These are phyloP conservation scores for Suhomyces coccinellae DNA, from an alignment of 1,139 yeast genomes.

Conservation along the genomic window DNA sequence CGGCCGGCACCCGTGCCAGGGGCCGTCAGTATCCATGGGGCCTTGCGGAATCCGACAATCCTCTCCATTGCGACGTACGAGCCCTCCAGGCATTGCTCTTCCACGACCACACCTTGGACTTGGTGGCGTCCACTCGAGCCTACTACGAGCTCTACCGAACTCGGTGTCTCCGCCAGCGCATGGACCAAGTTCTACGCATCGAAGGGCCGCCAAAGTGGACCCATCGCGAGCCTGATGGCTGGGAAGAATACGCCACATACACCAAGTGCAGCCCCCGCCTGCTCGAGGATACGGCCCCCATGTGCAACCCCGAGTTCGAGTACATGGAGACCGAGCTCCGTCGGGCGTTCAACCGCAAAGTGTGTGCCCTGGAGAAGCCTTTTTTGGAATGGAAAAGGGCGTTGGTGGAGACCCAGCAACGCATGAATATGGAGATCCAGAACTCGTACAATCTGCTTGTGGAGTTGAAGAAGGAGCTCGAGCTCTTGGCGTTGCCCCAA, in stretches of 20 bases:
- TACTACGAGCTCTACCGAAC: conserved; percentile 58
- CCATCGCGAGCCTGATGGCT: neutral
- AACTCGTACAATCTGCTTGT: conserved; percentile 6
- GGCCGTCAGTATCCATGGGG: conserved; percentile 81
- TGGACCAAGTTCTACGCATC: conserved; percentile 19
- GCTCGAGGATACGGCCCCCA: neutral
- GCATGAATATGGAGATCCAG: conserved; percentile 58
- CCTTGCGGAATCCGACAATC: conserved; percentile 65
- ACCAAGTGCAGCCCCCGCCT: conserved; percentile 38
- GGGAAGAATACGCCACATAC: conserved; percentile 18
- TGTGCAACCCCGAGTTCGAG: neutral
- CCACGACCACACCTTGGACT: conserved; percentile 57
- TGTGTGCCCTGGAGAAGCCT: neutral
- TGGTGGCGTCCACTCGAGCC: conserved; percentile 55
- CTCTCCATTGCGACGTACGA: conserved; percentile 63
- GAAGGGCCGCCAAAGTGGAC: neutral
- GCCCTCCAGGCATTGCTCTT: conserved; percentile 53
- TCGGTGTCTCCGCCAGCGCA: conserved; percentile 41
- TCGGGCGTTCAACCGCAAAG: neutral
- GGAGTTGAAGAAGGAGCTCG: neutral
- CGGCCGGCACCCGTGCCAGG: conserved; percentile 43
- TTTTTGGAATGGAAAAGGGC: conserved; percentile 44
- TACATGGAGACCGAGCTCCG: neutral
- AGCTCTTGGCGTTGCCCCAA: neutral
- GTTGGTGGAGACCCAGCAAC: conserved; percentile 55